Conservation (phyloP, 2,329 filamentous ascomycete species). For the Colletotrichum abscissum region DNA sequence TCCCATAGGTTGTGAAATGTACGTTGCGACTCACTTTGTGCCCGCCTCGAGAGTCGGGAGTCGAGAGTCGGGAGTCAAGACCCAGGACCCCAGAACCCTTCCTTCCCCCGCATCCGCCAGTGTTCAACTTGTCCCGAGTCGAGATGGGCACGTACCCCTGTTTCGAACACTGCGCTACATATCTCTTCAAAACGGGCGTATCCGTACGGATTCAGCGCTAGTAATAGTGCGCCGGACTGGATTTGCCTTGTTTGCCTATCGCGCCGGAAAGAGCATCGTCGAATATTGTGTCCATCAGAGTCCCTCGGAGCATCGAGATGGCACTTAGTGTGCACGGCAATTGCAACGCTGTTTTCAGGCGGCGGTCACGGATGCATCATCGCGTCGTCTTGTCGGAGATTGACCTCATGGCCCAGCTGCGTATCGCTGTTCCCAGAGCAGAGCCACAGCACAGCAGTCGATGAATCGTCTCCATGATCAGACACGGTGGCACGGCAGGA, state of each 20-base stretch:
- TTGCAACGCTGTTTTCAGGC: neutral
- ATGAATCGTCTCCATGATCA: neutral
- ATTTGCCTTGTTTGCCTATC: neutral
- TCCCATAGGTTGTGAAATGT: too few species aligned
- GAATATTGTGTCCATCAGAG: neutral
- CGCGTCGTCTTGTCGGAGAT: neutral
- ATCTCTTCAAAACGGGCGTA: neutral
- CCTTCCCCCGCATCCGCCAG: neutral
- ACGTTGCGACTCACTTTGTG: neutral
- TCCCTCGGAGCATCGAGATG: constrained; percentile 4
- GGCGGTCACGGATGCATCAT: neutral
- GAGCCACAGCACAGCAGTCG: neutral
- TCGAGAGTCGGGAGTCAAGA: neutral
- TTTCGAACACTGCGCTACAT: neutral
- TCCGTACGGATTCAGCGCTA: neutral
- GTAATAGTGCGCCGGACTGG: neutral
- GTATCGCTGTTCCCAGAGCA: neutral
- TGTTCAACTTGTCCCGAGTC: neutral
- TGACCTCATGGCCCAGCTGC: neutral
- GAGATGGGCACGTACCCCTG: neutral
- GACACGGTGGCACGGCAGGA: neutral
- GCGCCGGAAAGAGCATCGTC: neutral
- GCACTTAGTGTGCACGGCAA: neutral
- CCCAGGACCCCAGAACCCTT: neutral
- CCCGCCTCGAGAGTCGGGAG: neutral